Evolutionary conservation across 768 basidiomycete genomes (phyloP).

Genomic region (Trichaptum fuscoviolaceum): DNA sequence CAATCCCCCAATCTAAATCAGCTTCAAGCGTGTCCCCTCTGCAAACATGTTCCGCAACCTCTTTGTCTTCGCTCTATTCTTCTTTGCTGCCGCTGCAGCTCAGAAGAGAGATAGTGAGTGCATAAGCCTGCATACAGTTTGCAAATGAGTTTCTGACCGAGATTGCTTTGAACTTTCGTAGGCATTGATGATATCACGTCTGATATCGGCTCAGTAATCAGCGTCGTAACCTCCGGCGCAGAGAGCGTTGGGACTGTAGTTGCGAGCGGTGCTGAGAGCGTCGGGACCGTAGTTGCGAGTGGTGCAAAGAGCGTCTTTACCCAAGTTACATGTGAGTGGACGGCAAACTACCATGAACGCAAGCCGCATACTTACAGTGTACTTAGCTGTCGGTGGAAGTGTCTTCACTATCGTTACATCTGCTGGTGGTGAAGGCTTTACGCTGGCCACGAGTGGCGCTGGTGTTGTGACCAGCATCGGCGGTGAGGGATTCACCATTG

Average conservation of each 20-base stretch:
- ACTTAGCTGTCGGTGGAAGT: constrained; percentile 46
- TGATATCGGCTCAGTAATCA: constrained; percentile 18
- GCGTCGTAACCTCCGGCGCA: constrained; percentile 13
- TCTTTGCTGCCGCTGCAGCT: constrained; percentile 28
- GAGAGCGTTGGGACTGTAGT: constrained; percentile 9
- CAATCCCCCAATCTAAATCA: constrained; percentile 7
- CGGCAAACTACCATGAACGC: background rate
- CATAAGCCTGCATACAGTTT: background rate
- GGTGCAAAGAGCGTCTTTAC: constrained; percentile 8
- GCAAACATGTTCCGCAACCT: constrained; percentile 37
- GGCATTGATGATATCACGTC: constrained; percentile 36
- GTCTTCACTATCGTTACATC: constrained; percentile 53
- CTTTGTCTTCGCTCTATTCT: constrained; percentile 30
- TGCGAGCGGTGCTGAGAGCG: constrained; percentile 3
- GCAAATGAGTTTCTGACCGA: constrained; percentile 10
- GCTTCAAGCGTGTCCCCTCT: constrained; percentile 12
- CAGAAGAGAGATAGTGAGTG: constrained; percentile 41
- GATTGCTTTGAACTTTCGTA: constrained; percentile 28
- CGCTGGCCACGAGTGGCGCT: constrained; percentile 42
- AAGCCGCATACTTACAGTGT: background rate
- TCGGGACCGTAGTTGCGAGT: constrained; percentile 10
- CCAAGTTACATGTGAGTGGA: constrained; percentile 22
- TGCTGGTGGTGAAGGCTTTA: constrained; percentile 53
- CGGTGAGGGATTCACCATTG: constrained; percentile 49
- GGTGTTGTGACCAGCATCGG: constrained; percentile 44